phyloP scores from a whole-genome alignment of 768 basidiomycete species.

The Tricholoma matsutake region DNA sequence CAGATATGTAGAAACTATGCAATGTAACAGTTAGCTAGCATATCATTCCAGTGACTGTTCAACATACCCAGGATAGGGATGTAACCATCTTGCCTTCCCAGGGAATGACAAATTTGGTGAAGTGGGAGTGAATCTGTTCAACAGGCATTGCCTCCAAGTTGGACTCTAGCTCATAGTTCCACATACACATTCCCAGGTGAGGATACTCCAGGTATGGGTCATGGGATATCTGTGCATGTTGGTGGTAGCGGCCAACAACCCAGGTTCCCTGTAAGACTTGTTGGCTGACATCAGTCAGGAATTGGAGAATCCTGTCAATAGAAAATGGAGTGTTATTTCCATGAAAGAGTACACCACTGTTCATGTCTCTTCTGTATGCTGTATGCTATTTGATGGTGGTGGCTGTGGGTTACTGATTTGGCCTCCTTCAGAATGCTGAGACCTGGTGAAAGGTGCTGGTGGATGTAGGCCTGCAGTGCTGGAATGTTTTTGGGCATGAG shows the following conservation, averaged over 20 bases:
- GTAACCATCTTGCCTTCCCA: too few relatives aligned
- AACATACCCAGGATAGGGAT: too few relatives aligned
- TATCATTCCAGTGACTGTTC: too few relatives aligned
- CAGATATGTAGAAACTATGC: too few relatives aligned
- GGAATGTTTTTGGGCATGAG: conserved; percentile 4
- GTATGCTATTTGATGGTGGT: conserved; percentile 6
- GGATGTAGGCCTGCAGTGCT: not conserved
- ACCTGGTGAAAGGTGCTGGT: not conserved
- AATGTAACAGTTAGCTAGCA: too few relatives aligned
- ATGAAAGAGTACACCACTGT: conserved; percentile 12
- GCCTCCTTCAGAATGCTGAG: too few relatives aligned
- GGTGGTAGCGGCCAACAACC: conserved; percentile 3
- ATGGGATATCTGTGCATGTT: not conserved
- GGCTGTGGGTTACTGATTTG: not conserved
- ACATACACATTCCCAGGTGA: conserved; percentile 6
- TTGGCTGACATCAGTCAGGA: not conserved
- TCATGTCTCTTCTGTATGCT: conserved; percentile 8
- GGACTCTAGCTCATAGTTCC: not conserved
- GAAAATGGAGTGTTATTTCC: not conserved
- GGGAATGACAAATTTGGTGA: conserved; percentile 4
- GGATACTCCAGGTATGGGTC: conserved; percentile 4
- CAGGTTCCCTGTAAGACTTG: not conserved
- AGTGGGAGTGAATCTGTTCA: not conserved
- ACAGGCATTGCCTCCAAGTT: not conserved
- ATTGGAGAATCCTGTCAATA: conserved; percentile 11